Evolutionary conservation across 2,329 filamentous ascomycete genomes (phyloP), one percentile per base, ranked within the genome.

Genomic region (Gnomoniopsis smithogilvyi): DNA sequence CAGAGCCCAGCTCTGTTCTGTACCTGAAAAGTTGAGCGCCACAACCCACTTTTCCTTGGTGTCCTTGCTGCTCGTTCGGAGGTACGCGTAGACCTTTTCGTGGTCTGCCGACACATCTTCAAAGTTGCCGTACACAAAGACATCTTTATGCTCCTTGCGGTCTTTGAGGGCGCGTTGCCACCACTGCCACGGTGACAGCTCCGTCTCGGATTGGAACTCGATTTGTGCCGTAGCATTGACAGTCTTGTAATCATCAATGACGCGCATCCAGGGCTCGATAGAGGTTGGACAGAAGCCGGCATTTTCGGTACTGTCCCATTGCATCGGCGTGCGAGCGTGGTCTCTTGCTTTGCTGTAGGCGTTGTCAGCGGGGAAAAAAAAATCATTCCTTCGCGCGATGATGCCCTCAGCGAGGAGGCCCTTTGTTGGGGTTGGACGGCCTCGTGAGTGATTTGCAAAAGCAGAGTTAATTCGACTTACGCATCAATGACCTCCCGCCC

Each of bases 241-340:
- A 24, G 53, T 53, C 53, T 60, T 76, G n/a, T 75, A 70, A 2
- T 68, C 68, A 68, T 85, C 87, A 67, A 85, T 81, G 58, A 87
- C 82, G 67, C 90, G 86, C 43, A 92, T 91, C 89, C 89, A 92
- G 2, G 88, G 86, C 1, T 74, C 74, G 36, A 54, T 47, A 7
- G 34, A 26, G 1, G 46, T 15, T 3, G 33, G n/a, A 0, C 86
- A 86, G 73, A 92, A 92, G 12, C 89, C 89, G 0, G 78, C 87
- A 61, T 91, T 80, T 0, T 73, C 67, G 1, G 72, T 75, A n/a
- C 71, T 67, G 62, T 85, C 78, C 89, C 89, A 92, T 67, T 91
- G 88, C 71, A 92, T 86, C 0, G 89, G 89, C 0, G 86, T 85
- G 49, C 89, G 80, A 8, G 84, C 85, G 69, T 92, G 89, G 70